phyloP scores from a whole-genome alignment of 805 yeast genomes.

The Wickerhamomyces subpelliculosus region DNA sequence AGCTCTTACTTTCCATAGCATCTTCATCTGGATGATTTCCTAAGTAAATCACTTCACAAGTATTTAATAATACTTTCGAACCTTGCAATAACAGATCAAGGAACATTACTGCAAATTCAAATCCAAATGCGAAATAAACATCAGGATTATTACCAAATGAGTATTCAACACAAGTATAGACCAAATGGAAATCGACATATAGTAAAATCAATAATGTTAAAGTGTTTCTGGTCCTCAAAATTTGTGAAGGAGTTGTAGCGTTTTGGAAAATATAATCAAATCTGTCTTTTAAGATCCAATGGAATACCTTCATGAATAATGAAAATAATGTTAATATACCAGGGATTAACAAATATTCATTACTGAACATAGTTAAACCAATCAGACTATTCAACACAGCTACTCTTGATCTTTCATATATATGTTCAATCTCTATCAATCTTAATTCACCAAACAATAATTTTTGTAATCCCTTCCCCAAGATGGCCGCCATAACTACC shows the following conservation, averaged over 20 bases:
- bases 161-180: constrained; percentile 46
- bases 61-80: constrained; percentile 42
- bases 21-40: constrained; percentile 45
- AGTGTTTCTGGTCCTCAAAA: constrained; percentile 33
- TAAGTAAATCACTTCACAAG: constrained; percentile 50
- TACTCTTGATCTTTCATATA: constrained; percentile 57
- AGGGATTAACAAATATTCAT: constrained; percentile 40
- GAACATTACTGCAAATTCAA: constrained; percentile 63
- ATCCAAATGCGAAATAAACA: constrained; percentile 60
- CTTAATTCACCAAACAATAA: constrained; percentile 71
- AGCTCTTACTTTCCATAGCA: constrained; percentile 65
- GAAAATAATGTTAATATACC: constrained; percentile 30
- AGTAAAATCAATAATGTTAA: constrained; percentile 39
- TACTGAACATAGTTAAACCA: constrained; percentile 46
- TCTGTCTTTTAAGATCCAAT: constrained; percentile 57
- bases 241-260: constrained; percentile 25
- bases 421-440: constrained; percentile 68
- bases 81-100: constrained; percentile 43
- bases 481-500: constrained; percentile 26
- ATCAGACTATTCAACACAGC: constrained; percentile 58
- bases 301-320: constrained; percentile 59
- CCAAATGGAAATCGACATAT: constrained; percentile 43
- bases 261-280: constrained; percentile 42
- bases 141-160: constrained; percentile 36
- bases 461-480: constrained; percentile 44